Evolutionary conservation across 2,329 filamentous ascomycete species (phyloP), one percentile per base, ranked within the genome.

Genomic region (Fusarium vanettenii): DNA sequence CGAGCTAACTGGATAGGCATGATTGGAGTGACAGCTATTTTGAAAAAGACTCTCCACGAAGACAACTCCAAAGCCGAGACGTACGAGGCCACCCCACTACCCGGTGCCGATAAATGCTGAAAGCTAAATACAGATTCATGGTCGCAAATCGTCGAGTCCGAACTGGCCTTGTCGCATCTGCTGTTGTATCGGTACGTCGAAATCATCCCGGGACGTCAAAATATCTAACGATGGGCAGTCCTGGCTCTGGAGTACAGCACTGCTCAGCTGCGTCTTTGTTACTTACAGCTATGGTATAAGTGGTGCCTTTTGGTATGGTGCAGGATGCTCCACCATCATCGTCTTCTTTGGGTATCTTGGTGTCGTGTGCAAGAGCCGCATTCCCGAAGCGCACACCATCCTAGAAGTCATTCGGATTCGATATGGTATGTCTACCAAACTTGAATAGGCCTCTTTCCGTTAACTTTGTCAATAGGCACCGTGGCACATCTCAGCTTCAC

Each of bases 311-410:
- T 71, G 68, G 65, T 71, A 68, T 27, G 68, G 60, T 25, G 64
- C 64, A 20, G 68, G 68, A 8, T 67, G 64, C 33, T 71, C 68
- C 14, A 59, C 61, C 13, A 57, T 70, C 81, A 95, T 98, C 77
- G 87, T 97, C 25, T 87, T 98, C 2, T 97, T 98, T 79, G 95
- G 95, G 7, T 97, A 94, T 0, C 88, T 97, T 20, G 95, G 95
- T 35, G 97, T 97, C 78, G 94, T 97, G 81, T 85, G 97, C 64
- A 98, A 97, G 85, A 88, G 93, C 73, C 90, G 93, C 67, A 94
- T 94, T 1, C 95, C 95, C 0, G 97, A 97, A 80, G 95, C 94
- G 1, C 95, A 97, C 79, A 92, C 90, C 0, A 95, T 94, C 81
- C 89, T 97, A 18, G 94, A 97, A 85, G 93, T 94, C 63, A 93